These are phyloP conservation scores for Grifola frondosa DNA, from an alignment of 1,284 basidiomycete species.

Conservation along the genomic window DNA sequence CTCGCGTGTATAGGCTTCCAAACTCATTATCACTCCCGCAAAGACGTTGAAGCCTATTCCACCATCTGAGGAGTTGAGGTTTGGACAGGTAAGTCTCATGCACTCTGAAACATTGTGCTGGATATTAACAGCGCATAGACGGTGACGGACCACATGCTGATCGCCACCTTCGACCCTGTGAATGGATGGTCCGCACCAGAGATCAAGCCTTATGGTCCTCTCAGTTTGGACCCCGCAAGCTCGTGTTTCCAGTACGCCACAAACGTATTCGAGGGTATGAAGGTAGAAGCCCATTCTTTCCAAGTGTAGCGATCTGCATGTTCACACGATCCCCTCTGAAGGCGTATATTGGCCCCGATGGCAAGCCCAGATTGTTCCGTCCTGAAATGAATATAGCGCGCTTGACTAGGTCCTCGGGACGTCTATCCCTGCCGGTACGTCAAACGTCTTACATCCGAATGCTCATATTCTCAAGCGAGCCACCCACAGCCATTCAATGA, in stretches of 20 bases:
- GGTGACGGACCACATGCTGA: conserved; percentile 78
- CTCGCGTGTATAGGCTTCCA: conserved; percentile 41
- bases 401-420: conserved; percentile 57
- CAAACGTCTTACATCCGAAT: not conserved
- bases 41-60: conserved; percentile 39
- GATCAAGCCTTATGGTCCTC: conserved; percentile 73
- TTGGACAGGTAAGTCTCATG: conserved; percentile 39
- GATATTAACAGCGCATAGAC: conserved; percentile 42
- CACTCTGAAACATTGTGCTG: not conserved
- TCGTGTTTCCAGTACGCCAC: conserved; percentile 78
- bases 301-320: no score
- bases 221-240: conserved; percentile 72
- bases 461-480: not conserved
- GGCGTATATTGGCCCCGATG: conserved; percentile 70
- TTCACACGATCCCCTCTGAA: conserved; percentile 21
- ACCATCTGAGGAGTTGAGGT: conserved; percentile 40
- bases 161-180: conserved; percentile 58
- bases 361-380: conserved; percentile 69
- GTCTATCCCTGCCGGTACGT: conserved; percentile 65
- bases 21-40: conserved; percentile 39
- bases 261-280: conserved; percentile 88
- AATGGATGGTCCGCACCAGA: conserved; percentile 79
- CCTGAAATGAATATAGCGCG: conserved; percentile 83
- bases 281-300: conserved; percentile 60
- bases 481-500: conserved; percentile 46